A percentile compares a stretch with the other conserved stretches of the same genome.
phyloP scores from a whole-genome alignment of 129 eudicot genomes.

The Centella asiatica region DNA sequence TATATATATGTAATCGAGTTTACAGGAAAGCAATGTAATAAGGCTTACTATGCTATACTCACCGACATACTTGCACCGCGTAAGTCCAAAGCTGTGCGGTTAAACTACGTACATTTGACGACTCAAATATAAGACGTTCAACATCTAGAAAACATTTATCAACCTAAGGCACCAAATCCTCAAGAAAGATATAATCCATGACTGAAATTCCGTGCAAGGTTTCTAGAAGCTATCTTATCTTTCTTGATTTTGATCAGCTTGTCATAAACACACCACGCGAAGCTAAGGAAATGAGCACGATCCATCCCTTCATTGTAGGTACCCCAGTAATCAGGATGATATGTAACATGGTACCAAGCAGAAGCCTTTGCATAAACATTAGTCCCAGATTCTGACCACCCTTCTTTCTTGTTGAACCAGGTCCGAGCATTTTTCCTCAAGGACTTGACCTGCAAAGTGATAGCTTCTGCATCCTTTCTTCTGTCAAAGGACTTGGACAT shows the following conservation, averaged over 20 bases:
- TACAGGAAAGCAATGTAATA: no score
- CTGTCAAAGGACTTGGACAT: conserved; percentile 38
- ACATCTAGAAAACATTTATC: no score
- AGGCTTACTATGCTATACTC: no score
- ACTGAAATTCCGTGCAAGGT: no score
- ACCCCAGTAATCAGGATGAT: conserved; percentile 49
- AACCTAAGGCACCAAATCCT: no score
- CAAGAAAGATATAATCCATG: no score
- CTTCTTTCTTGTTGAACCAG: conserved; percentile 27
- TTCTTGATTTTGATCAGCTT: conserved; percentile 47
- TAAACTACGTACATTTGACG: no score
- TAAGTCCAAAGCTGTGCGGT: no score
- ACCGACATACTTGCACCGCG: no score
- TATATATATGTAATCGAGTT: no score
- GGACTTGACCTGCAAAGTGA: conserved; percentile 41
- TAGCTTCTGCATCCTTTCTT: conserved; percentile 47
- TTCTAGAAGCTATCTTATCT: no score
- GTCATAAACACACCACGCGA: conserved; percentile 64
- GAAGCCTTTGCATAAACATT: conserved; percentile 41
- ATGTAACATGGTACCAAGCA: conserved; percentile 62
- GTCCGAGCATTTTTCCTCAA: conserved; percentile 46
- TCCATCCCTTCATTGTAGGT: conserved; percentile 33
- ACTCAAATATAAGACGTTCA: no score
- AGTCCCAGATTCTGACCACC: conserved; percentile 1
- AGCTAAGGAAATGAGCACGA: conserved; percentile 51